Conservation (phyloP, 106 monocot species). For the Iris macrosiphon region DNA sequence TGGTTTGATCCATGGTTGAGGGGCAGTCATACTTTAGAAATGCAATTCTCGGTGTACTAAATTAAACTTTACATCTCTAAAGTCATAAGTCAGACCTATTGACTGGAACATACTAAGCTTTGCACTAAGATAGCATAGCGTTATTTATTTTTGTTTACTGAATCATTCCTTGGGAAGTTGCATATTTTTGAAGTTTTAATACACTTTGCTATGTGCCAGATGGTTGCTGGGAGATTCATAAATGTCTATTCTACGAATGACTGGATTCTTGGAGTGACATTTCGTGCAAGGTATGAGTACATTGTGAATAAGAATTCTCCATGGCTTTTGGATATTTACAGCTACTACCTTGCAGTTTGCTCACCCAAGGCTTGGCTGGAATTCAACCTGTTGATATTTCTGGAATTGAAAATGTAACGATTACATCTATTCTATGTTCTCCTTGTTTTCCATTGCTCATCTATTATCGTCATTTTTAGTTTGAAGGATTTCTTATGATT, state of each 20-base stretch:
- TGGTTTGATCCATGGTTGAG: no score
- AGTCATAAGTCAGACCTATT: no score
- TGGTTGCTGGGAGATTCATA: conserved; percentile 79
- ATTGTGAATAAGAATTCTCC: neutral
- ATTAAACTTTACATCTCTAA: no score
- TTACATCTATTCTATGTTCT: neutral
- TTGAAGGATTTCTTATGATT: neutral
- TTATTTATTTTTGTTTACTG: no score
- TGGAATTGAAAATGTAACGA: conserved; percentile 62
- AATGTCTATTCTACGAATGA: conserved; percentile 71
- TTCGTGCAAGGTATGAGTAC: conserved; percentile 63
- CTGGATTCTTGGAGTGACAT: conserved; percentile 75
- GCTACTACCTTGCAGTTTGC: conserved; percentile 32
- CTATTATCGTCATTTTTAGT: neutral
- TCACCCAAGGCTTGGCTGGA: conserved; percentile 77
- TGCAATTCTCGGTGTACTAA: no score
- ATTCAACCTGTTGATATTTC: conserved; percentile 64
- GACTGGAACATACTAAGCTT: no score
- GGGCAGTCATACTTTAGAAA: no score
- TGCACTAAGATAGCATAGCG: no score
- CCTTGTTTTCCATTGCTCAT: neutral
- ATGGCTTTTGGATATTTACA: neutral
- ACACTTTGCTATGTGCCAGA: conserved; percentile 23
- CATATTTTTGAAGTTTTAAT: no score
- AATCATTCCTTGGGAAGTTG: no score